phyloP scores from a whole-genome alignment of 2,329 filamentous ascomycete genomes.

The Emmonsiellopsis sp. region DNA sequence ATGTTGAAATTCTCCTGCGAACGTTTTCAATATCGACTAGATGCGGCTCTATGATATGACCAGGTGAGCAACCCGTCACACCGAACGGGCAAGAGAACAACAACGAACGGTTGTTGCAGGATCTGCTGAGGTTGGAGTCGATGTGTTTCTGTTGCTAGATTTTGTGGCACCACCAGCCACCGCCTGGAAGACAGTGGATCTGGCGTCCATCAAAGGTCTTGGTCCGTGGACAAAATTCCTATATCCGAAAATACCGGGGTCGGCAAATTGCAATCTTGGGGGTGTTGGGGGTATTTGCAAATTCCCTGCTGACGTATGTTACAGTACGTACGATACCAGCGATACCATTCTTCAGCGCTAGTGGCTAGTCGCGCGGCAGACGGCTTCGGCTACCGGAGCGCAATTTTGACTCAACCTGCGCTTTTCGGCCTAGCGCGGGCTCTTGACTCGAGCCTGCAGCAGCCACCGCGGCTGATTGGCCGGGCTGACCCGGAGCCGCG shows the following conservation, averaged over 20 bases:
- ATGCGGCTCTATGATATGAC: too few relatives aligned
- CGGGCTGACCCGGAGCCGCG: not conserved
- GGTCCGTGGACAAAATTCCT: not conserved
- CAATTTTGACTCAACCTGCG: not conserved
- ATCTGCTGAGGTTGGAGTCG: too few relatives aligned
- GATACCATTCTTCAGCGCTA: not conserved
- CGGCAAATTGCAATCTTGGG: not conserved
- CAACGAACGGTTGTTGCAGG: too few relatives aligned
- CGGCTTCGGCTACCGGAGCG: not conserved
- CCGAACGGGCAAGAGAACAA: too few relatives aligned
- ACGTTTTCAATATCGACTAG: too few relatives aligned
- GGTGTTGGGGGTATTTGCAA: not conserved
- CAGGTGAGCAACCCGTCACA: too few relatives aligned
- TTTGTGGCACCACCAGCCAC: too few relatives aligned
- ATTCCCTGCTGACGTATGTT: not conserved
- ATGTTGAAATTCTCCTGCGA: too few relatives aligned
- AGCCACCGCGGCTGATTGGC: not conserved
- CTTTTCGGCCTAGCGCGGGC: not conserved
- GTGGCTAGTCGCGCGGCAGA: conserved; percentile 6
- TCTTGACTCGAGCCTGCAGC: not conserved
- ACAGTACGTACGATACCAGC: not conserved
- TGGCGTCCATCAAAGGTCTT: not conserved
- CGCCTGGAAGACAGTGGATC: not conserved
- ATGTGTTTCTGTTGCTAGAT: too few relatives aligned
- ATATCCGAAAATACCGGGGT: not conserved